A percentile compares a stretch with the other conserved stretches of the same genome.
These are phyloP conservation scores for Recurvomyces mirabilis DNA, from an alignment of 495 filamentous ascomycete genomes.

Conservation along the genomic window DNA sequence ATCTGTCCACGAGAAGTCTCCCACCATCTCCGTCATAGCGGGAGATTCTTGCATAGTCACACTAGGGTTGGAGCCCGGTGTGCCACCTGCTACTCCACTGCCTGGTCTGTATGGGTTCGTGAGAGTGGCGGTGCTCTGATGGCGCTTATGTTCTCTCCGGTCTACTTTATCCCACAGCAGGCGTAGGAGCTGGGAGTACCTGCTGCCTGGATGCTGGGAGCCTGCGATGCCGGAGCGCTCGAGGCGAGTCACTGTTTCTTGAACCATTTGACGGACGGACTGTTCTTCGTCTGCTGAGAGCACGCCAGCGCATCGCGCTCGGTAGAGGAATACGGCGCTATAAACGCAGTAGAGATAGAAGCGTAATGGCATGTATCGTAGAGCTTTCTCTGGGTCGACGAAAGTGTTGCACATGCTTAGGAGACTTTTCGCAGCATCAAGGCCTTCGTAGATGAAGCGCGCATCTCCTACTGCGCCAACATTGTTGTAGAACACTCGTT, in stretches of 20 bases:
- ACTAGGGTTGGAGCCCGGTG: slow-evolving; percentile 17
- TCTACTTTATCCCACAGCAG: slow-evolving; percentile 41
- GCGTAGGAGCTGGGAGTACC: slow-evolving; percentile 44
- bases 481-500: slow-evolving; percentile 31
- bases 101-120: slow-evolving; percentile 20
- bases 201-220: slow-evolving; percentile 42
- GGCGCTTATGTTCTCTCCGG: slow-evolving; percentile 19
- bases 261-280: slow-evolving; percentile 42
- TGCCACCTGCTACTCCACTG: slow-evolving; percentile 37
- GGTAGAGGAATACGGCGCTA: slow-evolving; percentile 46
- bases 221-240: slow-evolving; percentile 44
- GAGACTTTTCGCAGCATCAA: slow-evolving; percentile 30
- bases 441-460: slow-evolving; percentile 31
- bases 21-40: slow-evolving; percentile 28
- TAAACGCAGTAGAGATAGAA: slow-evolving; percentile 41
- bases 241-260: slow-evolving; percentile 40
- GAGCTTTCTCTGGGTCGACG: slow-evolving; percentile 27
- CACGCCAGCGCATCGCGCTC: slow-evolving; percentile 47
- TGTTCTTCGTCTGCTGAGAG: slow-evolving; percentile 42
- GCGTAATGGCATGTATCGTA: slow-evolving; percentile 29
- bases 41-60: slow-evolving; percentile 21
- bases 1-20: slow-evolving; percentile 50
- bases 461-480: slow-evolving; percentile 29
- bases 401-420: slow-evolving; percentile 31
- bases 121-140: slow-evolving; percentile 12